Percentiles rank a stretch among this genome's conserved stretches.
These are phyloP conservation scores for Xylaria acuta DNA, from an alignment of 495 filamentous ascomycete genomes.

Conservation along the genomic window DNA sequence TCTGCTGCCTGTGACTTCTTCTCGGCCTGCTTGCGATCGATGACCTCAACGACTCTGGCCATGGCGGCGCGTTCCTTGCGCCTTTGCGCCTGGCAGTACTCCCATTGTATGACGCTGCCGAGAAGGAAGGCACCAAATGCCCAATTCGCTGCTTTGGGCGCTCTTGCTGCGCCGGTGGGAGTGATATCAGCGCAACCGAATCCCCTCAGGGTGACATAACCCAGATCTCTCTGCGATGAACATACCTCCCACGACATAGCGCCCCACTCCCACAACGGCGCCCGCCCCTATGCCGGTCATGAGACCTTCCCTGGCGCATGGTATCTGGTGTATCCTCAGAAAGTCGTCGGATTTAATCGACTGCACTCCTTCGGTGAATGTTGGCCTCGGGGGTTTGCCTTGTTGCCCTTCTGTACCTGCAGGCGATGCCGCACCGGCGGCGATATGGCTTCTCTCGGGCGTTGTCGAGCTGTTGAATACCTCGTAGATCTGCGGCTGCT, in stretches of 20 bases:
- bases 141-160: conserved; percentile 76
- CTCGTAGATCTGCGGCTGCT: conserved; percentile 45
- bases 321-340: conserved; percentile 73
- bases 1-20: conserved; percentile 60
- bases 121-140: conserved; percentile 76
- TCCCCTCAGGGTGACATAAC: neutral
- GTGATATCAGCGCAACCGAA: conserved; percentile 23
- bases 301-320: conserved; percentile 83
- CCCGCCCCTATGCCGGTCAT: conserved; percentile 82
- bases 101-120: conserved; percentile 69
- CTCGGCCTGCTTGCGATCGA: conserved; percentile 73
- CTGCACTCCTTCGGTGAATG: conserved; percentile 68
- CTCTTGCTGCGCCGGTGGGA: conserved; percentile 45
- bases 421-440: conserved; percentile 21
- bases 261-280: conserved; percentile 72
- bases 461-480: conserved; percentile 48
- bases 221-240: conserved; percentile 12
- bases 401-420: conserved; percentile 9
- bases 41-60: conserved; percentile 78
- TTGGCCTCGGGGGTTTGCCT: conserved; percentile 56
- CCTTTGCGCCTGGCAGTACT: conserved; percentile 79
- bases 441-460: conserved; percentile 34
- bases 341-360: conserved; percentile 74
- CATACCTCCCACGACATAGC: conserved; percentile 77
- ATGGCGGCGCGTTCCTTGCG: conserved; percentile 76